A percentile compares a stretch with the other conserved stretches of the same genome.
These are phyloP conservation scores for Chloropicon primus DNA, from an alignment of 139 green algal species.

Conservation along the genomic window DNA sequence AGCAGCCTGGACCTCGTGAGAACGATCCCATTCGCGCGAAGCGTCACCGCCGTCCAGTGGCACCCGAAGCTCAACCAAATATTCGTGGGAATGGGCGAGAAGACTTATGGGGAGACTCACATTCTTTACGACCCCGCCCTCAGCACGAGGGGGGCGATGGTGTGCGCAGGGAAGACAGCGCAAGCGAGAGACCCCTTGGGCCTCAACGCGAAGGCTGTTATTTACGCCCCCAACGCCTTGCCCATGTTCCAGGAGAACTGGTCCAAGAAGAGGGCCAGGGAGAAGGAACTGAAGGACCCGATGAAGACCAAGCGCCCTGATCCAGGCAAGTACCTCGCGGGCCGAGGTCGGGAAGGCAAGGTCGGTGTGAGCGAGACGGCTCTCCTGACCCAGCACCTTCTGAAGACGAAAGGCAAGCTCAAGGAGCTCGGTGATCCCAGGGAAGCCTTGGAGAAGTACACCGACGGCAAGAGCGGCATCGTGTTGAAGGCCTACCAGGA, in stretches of 20 bases:
- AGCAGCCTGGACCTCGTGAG: conserved; percentile 33
- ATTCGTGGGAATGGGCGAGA: conserved; percentile 55
- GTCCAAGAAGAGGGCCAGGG: conserved; percentile 18
- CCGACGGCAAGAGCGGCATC: neutral
- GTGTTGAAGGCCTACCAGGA: conserved; percentile 45
- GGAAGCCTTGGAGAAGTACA: neutral
- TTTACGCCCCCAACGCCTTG: conserved; percentile 69
- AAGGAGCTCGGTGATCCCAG: neutral
- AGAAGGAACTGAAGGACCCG: conserved; percentile 31
- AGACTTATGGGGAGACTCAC: conserved; percentile 34
- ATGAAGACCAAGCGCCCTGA: conserved; percentile 42
- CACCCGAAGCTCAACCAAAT: conserved; percentile 88
- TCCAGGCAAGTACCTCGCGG: conserved; percentile 29
- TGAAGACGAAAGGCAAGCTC: conserved; percentile 32
- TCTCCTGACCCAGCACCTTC: conserved; percentile 72
- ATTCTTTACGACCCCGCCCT: conserved; percentile 67
- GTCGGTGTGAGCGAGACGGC: conserved; percentile 59
- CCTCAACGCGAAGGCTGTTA: conserved; percentile 44
- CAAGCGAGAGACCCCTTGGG: conserved; percentile 39
- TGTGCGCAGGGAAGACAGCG: conserved; percentile 35
- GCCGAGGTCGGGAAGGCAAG: conserved; percentile 42
- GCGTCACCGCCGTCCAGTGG: conserved; percentile 52
- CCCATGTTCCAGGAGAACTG: conserved; percentile 59
- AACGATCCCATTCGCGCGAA: conserved; percentile 37
- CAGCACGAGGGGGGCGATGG: conserved; percentile 58